These are phyloP conservation scores for Collybia nuda DNA, from an alignment of 768 basidiomycete species.

Conservation along the genomic window DNA sequence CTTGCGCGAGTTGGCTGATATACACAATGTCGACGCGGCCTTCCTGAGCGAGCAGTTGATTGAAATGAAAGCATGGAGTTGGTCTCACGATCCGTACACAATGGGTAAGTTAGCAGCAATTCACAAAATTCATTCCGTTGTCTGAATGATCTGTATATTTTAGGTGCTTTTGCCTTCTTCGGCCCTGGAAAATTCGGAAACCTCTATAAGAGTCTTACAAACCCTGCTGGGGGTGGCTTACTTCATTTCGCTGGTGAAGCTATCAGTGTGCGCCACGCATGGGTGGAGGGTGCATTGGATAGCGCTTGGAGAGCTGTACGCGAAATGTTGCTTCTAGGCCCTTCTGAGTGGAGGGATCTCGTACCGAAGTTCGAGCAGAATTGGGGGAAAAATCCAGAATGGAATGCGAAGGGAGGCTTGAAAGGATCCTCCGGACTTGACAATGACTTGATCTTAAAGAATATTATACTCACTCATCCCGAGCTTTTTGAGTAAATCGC, in stretches of 20 bases:
- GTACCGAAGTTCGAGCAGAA: no score
- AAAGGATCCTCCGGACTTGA: no score
- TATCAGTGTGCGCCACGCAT: conserved; percentile 34
- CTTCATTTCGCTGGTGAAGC: conserved; percentile 38
- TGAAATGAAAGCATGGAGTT: conserved; percentile 6
- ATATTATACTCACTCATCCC: no score
- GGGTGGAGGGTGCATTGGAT: background rate
- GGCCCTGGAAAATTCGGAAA: conserved; percentile 35
- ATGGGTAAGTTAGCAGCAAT: no score
- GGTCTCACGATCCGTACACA: background rate
- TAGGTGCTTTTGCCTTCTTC: conserved; percentile 41
- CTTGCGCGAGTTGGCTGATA: no score
- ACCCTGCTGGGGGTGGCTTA: conserved; percentile 25
- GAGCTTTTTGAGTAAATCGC: no score
- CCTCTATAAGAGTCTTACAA: conserved; percentile 27
- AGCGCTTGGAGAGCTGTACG: background rate
- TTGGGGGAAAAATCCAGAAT: no score
- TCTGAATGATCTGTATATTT: background rate
- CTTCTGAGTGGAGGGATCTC: no score
- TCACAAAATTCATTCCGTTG: no score
- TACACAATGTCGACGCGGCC: conserved; percentile 15
- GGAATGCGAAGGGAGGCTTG: no score
- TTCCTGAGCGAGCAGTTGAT: conserved; percentile 15
- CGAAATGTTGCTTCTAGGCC: background rate
- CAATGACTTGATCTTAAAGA: no score